These are phyloP conservation scores for Didymella glomerata DNA, from an alignment of 2,329 filamentous ascomycete genomes.

Conservation along the genomic window DNA sequence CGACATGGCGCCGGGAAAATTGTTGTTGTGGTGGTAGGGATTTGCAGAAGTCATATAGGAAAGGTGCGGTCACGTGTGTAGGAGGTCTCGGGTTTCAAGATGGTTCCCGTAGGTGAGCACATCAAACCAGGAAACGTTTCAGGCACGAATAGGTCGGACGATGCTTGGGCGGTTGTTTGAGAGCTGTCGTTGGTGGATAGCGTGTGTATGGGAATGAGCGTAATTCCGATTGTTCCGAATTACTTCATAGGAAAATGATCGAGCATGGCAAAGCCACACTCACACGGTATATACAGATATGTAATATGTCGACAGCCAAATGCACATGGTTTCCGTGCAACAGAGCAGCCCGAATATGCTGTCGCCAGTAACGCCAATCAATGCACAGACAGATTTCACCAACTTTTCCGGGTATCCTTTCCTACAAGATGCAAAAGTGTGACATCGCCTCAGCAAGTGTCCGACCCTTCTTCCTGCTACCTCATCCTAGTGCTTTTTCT, in stretches of 20 bases:
- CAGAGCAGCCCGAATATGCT: background rate
- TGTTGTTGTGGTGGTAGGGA: slow-evolving; percentile 23
- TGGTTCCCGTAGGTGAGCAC: slow-evolving; percentile 15
- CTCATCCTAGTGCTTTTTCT: slow-evolving; percentile 33
- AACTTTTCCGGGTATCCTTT: slow-evolving; percentile 20
- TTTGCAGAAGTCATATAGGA: slow-evolving; percentile 34
- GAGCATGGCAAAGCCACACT: background rate
- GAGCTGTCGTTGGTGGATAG: slow-evolving; percentile 9
- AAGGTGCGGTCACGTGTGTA: slow-evolving; percentile 35
- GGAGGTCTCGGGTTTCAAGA: slow-evolving; percentile 35
- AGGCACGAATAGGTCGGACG: slow-evolving; percentile 32
- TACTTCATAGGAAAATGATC: background rate
- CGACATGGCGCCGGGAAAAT: slow-evolving; percentile 35
- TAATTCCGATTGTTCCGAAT: background rate
- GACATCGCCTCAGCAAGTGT: background rate
- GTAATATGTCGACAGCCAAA: background rate
- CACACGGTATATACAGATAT: background rate
- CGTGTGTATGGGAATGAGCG: background rate
- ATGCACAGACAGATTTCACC: slow-evolving; percentile 2
- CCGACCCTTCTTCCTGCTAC: background rate
- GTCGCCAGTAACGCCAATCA: slow-evolving; percentile 13
- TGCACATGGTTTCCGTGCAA: background rate
- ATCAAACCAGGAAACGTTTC: slow-evolving; percentile 41
- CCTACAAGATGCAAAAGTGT: slow-evolving; percentile 1
- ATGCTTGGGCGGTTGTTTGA: slow-evolving; percentile 26